Percentiles rank a stretch among this genome's conserved stretches.
Conservation (phyloP, 306 rosid genomes). For the Corylus americana region DNA sequence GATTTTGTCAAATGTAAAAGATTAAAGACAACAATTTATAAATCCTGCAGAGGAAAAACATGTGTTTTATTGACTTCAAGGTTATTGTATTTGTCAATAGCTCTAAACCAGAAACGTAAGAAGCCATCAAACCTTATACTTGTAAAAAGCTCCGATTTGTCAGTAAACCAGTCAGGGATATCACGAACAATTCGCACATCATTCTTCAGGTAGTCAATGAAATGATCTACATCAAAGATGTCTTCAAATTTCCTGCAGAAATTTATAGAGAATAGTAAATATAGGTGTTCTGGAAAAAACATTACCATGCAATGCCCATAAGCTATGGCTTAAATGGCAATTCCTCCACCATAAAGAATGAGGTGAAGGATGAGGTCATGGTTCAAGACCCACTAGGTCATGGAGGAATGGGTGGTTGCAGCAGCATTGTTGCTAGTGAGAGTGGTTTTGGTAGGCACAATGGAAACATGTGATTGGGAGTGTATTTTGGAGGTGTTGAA, state of each 20-base stretch:
- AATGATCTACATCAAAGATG: slow-evolving; percentile 96
- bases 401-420: not conserved
- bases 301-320: slow-evolving; percentile 2
- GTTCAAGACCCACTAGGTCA: not conserved
- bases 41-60: slow-evolving; percentile 4
- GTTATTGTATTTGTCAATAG: not conserved
- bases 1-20: not conserved
- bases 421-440: no score
- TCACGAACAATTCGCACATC: slow-evolving; percentile 95
- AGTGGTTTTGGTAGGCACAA: not conserved
- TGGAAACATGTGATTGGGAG: not conserved
- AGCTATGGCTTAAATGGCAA: not conserved
- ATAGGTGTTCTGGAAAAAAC: slow-evolving; percentile 19
- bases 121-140: slow-evolving; percentile 75
- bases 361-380: not conserved
- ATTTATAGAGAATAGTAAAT: slow-evolving; percentile 13
- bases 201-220: slow-evolving; percentile 90
- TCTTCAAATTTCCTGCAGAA: slow-evolving; percentile 93
- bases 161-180: slow-evolving; percentile 97
- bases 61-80: not conserved
- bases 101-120: slow-evolving; percentile 12
- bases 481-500: not conserved
- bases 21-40: not conserved
- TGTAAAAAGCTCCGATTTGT: slow-evolving; percentile 85
- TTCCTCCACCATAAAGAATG: not conserved